Evolutionary conservation across 331 rosid species (phyloP).

Genomic region (Erythrophleum ivorense): DNA sequence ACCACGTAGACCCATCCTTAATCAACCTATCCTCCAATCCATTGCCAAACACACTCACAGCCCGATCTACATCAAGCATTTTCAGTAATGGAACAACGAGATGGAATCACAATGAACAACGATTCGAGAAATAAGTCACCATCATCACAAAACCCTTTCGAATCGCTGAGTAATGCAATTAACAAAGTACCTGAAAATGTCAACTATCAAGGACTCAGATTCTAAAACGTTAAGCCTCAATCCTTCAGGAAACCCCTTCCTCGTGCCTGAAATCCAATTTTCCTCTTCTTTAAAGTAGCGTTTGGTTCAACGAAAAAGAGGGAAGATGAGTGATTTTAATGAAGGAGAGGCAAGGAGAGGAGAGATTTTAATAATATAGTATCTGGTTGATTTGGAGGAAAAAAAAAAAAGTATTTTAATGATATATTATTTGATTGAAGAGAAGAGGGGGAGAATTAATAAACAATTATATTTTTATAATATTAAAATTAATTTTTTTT

Average conservation of each 20-base stretch:
- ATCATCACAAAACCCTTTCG: slow-evolving; percentile 34
- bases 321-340: no score
- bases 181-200: background rate
- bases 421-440: no score
- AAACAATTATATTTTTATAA: no score
- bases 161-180: background rate
- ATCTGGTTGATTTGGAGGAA: no score
- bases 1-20: background rate
- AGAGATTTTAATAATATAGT: no score
- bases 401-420: no score
- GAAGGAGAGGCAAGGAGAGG: no score
- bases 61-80: slow-evolving; percentile 34
- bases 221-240: background rate
- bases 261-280: background rate
- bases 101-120: slow-evolving; percentile 7
- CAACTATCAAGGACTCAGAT: slow-evolving; percentile 9
- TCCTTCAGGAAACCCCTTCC: slow-evolving; percentile 18
- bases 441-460: no score
- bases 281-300: slow-evolving; percentile 22
- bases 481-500: no score
- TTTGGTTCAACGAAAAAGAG: no score
- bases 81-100: slow-evolving; percentile 33
- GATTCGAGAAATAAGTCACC: background rate
- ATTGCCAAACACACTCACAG: slow-evolving; percentile 8
- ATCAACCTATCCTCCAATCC: background rate